phyloP scores from a whole-genome alignment of 2,329 filamentous ascomycete species.

The Tolypocladium ophioglossoides region DNA sequence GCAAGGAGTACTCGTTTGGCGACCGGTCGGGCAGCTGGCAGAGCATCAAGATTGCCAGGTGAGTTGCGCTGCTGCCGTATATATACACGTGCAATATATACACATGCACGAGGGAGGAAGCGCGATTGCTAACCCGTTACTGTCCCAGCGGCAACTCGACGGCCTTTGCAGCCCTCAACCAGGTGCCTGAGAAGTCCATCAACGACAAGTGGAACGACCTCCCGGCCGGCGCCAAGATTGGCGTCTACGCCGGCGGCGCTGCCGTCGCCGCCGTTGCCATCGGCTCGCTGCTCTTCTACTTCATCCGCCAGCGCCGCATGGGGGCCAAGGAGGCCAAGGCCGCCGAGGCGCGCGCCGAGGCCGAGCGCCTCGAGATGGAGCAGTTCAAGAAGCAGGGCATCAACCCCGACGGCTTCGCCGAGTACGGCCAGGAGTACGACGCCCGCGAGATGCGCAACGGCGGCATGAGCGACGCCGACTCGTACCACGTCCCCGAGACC shows the following conservation, averaged over 20 bases:
- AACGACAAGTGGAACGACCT: conserved; percentile 45
- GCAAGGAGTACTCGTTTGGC: conserved; percentile 54
- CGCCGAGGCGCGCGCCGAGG: conserved; percentile 31
- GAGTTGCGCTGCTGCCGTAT: no score
- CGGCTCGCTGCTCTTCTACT: conserved; percentile 37
- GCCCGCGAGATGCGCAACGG: conserved; percentile 5
- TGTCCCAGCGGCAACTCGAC: conserved; percentile 45
- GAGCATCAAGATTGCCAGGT: conserved; percentile 50
- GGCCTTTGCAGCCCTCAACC: conserved; percentile 31
- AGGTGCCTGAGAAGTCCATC: conserved; percentile 29
- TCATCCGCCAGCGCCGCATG: conserved; percentile 41
- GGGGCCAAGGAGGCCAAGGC: conserved; percentile 40
- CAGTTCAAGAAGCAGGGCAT: conserved; percentile 35
- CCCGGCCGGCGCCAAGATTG: conserved; percentile 37
- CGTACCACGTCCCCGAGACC: conserved; percentile 9
- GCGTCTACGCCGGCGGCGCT: conserved; percentile 38
- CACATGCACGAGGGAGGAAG: no score
- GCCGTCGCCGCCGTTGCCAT: conserved; percentile 31
- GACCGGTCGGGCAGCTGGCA: conserved; percentile 51
- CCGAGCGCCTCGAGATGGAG: conserved; percentile 41
- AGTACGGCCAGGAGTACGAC: conserved; percentile 11
- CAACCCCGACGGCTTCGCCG: conserved; percentile 34
- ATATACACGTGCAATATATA: no score
- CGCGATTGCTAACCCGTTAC: not conserved
- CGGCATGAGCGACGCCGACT: conserved; percentile 5